These are phyloP conservation scores for Coemansia sp. DNA, from an alignment of 371 early-diverging fungal genomes.

Conservation along the genomic window DNA sequence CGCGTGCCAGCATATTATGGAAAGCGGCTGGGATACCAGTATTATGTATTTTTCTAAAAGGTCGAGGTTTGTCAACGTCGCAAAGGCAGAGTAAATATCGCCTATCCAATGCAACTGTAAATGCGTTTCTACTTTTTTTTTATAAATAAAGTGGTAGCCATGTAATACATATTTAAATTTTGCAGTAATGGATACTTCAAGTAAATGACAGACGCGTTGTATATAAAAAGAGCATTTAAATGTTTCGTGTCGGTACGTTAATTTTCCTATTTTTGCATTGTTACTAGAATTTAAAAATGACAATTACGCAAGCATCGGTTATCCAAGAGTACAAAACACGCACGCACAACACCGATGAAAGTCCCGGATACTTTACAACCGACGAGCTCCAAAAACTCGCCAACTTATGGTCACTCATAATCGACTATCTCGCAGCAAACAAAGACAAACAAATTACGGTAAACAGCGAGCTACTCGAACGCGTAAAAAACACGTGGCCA, in stretches of 20 bases:
- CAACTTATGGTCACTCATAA: constrained; percentile 24
- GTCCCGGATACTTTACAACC: constrained; percentile 22
- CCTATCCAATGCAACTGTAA: neutral
- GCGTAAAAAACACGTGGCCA: constrained; percentile 18
- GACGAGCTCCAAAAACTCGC: constrained; percentile 31
- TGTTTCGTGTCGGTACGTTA: neutral
- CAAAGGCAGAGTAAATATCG: neutral
- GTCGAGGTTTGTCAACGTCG: constrained; percentile 6
- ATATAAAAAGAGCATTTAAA: neutral
- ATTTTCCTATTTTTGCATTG: neutral
- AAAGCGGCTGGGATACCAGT: constrained; percentile 31
- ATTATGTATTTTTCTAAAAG: constrained; percentile 24
- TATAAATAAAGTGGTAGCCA: neutral
- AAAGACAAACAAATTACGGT: constrained; percentile 23
- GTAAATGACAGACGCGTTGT: neutral
- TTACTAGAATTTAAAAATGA: constrained; percentile 5
- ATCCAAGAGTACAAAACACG: constrained; percentile 28
- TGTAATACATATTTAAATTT: neutral
- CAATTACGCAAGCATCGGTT: constrained; percentile 35
- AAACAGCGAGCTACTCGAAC: constrained; percentile 21
- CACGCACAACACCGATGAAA: constrained; percentile 4
- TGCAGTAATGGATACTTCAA: neutral
- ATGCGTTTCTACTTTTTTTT: neutral
- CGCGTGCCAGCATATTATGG: constrained; percentile 5
- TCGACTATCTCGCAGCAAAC: constrained; percentile 17